These are phyloP conservation scores for Backusella mclennaniae DNA, from an alignment of 192 early-diverging fungal species.

Conservation along the genomic window DNA sequence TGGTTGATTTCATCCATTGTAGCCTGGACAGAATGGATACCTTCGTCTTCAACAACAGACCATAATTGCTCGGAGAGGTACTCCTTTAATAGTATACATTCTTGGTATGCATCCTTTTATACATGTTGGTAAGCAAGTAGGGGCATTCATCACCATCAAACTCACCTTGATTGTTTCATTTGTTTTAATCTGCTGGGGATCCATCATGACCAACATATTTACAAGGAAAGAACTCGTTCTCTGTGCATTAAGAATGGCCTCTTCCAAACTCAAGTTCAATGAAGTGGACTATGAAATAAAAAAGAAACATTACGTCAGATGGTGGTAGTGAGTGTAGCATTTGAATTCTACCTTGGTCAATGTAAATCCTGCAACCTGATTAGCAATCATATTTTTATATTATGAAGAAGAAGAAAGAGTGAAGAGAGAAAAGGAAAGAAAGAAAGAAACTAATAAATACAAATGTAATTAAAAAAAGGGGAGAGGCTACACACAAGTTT, in stretches of 20 bases:
- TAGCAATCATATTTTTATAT: neutral
- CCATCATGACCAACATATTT: constrained; percentile 12
- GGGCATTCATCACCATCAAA: neutral
- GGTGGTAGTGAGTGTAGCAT: no score
- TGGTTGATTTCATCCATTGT: neutral
- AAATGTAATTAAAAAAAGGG: neutral
- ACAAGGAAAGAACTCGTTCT: constrained; percentile 8
- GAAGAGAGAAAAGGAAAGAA: neutral
- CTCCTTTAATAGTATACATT: neutral
- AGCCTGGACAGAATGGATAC: neutral
- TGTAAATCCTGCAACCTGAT: constrained; percentile 11
- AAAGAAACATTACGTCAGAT: neutral
- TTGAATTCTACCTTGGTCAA: neutral
- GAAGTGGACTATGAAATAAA: neutral
- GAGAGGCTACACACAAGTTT: neutral
- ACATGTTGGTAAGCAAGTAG: neutral
- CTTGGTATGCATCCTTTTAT: neutral
- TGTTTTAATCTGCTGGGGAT: constrained; percentile 7
- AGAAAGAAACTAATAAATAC: neutral
- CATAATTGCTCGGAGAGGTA: neutral
- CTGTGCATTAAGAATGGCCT: neutral
- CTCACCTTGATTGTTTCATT: constrained; percentile 7
- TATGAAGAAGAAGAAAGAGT: neutral
- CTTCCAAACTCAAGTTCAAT: neutral
- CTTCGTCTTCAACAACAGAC: neutral